Percentiles rank a stretch among this genome's conserved stretches.
These are phyloP conservation scores for Wickerhamomyces ciferrii DNA, from an alignment of 805 yeast genomes.

Conservation along the genomic window DNA sequence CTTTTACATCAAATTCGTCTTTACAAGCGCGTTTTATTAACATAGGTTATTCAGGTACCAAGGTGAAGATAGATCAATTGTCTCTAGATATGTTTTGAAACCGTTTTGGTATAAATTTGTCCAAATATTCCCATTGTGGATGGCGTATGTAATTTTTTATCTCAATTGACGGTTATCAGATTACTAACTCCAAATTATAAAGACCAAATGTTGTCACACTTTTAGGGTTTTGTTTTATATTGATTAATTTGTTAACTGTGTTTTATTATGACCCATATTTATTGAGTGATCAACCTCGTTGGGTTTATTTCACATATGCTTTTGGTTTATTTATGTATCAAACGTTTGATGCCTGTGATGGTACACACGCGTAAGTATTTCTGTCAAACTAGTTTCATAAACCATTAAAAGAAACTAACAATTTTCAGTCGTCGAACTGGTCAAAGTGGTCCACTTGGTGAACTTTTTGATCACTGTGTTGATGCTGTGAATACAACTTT, in stretches of 20 bases:
- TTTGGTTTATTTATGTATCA: conserved; percentile 84
- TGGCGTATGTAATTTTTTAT: conserved; percentile 45
- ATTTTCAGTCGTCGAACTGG: conserved; percentile 65
- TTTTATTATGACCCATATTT: conserved; percentile 71
- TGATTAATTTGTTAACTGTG: conserved; percentile 57
- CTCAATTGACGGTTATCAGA: not conserved
- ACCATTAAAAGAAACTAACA: not conserved
- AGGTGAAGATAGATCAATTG: conserved; percentile 75
- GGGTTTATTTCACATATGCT: conserved; percentile 77
- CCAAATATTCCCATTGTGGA: conserved; percentile 68
- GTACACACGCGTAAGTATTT: conserved; percentile 63
- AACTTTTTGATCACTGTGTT: conserved; percentile 86
- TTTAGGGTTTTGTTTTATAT: conserved; percentile 67
- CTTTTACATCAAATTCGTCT: too few relatives aligned
- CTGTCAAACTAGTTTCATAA: not conserved
- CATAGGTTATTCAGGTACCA: conserved; percentile 39
- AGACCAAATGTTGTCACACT: conserved; percentile 82
- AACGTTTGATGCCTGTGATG: conserved; percentile 95
- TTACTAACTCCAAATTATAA: not conserved
- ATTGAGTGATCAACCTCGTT: conserved; percentile 53
- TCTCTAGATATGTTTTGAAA: conserved; percentile 70
- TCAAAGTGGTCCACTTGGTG: conserved; percentile 94
- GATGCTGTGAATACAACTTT: conserved; percentile 75
- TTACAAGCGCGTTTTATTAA: not conserved
- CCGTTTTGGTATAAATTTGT: conserved; percentile 80